A percentile compares a stretch with the other conserved stretches of the same genome.
phyloP scores from a whole-genome alignment of 2,329 filamentous ascomycete species.

The Scedosporium minutisporum region DNA sequence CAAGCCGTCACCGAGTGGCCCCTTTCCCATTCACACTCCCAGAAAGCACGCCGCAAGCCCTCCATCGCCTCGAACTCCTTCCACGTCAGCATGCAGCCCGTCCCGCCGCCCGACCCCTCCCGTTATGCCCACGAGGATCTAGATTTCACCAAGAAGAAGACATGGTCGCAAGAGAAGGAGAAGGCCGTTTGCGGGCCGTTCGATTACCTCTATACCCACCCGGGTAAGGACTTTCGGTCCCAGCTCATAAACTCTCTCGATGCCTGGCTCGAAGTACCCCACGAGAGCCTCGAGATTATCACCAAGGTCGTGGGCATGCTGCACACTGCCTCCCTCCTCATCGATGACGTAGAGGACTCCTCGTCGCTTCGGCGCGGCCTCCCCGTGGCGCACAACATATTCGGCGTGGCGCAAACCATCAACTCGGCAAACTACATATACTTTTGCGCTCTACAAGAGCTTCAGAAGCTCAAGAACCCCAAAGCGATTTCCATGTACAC shows the following conservation, averaged over 20 bases:
- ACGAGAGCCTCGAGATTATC: slow-evolving; percentile 60
- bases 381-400: slow-evolving; percentile 76
- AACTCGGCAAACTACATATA: slow-evolving; percentile 88
- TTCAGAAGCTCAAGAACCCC: slow-evolving; percentile 61
- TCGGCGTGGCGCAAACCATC: slow-evolving; percentile 79
- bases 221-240: slow-evolving; percentile 76
- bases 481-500: slow-evolving; percentile 62
- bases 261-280: slow-evolving; percentile 65
- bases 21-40: not conserved
- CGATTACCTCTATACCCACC: slow-evolving; percentile 69
- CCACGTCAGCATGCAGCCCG: slow-evolving; percentile 26
- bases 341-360: slow-evolving; percentile 83
- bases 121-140: slow-evolving; percentile 47
- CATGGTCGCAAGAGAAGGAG: slow-evolving; percentile 68
- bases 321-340: slow-evolving; percentile 72
- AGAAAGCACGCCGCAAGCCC: not conserved
- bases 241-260: slow-evolving; percentile 77
- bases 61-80: slow-evolving; percentile 17
- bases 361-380: slow-evolving; percentile 67
- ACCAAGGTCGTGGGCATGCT: slow-evolving; percentile 76
- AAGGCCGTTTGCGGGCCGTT: slow-evolving; percentile 68
- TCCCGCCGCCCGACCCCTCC: slow-evolving; percentile 35
- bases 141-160: slow-evolving; percentile 37
- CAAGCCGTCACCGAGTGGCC: slow-evolving; percentile 4
- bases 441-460: slow-evolving; percentile 67